These are phyloP conservation scores for Styphnolobium japonicum DNA, from an alignment of 306 rosid genomes.

Conservation along the genomic window DNA sequence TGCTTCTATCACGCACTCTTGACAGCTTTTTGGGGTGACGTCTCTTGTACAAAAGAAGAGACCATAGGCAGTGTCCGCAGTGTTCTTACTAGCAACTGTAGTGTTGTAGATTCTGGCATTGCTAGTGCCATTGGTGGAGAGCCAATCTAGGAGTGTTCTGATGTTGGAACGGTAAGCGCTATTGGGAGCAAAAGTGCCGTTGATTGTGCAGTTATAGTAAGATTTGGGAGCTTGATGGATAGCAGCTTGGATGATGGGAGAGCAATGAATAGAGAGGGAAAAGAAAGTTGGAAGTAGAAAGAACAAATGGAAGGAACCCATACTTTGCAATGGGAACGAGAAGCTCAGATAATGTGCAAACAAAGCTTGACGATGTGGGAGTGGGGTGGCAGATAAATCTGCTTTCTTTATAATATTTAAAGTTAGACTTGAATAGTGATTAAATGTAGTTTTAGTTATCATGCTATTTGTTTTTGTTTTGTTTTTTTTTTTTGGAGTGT, in stretches of 20 bases:
- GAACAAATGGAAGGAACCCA: conserved; percentile 25
- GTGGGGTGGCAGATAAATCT: background rate
- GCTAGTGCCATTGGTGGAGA: conserved; percentile 27
- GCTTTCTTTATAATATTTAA: background rate
- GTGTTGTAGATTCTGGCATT: conserved; percentile 12
- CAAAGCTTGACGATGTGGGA: background rate
- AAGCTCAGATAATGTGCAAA: background rate
- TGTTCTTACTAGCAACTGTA: background rate
- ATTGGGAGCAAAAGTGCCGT: conserved; percentile 4
- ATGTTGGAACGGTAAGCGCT: conserved; percentile 10
- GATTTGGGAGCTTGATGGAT: background rate
- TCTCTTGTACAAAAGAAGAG: background rate
- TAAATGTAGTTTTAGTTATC: background rate
- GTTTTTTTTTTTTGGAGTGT: too few species aligned
- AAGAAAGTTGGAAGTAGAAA: conserved; percentile 1
- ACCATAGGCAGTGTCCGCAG: conserved; percentile 13
- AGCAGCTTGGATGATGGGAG: conserved; percentile 9
- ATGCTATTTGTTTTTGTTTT: background rate
- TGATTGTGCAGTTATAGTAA: conserved; percentile 31
- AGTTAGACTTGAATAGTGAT: background rate
- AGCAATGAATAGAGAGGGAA: background rate
- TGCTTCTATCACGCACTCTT: conserved; percentile 5
- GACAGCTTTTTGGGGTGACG: background rate
- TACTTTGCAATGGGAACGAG: background rate
- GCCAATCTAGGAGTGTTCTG: conserved; percentile 17